Evolutionary conservation across 768 basidiomycete genomes (phyloP).

Genomic region (Amanita muscaria): DNA sequence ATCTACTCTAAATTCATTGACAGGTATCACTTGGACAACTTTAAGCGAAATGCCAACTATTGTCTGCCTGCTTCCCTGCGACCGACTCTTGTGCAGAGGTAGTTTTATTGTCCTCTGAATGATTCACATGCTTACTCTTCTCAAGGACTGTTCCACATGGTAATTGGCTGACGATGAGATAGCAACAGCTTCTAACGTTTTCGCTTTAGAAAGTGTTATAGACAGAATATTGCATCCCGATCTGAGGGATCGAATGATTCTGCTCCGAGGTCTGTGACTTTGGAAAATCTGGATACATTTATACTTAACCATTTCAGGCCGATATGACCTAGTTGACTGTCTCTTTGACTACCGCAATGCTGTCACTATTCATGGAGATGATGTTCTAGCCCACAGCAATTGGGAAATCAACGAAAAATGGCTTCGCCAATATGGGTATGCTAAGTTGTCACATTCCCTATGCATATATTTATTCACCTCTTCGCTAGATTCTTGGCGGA

Average conservation of each 20-base stretch:
- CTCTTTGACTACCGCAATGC: slow-evolving; percentile 61
- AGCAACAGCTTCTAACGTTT: slow-evolving; percentile 9
- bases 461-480: background rate
- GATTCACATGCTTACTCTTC: slow-evolving; percentile 9
- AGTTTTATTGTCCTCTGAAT: slow-evolving; percentile 11
- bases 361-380: slow-evolving; percentile 80
- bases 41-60: slow-evolving; percentile 76
- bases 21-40: slow-evolving; percentile 90
- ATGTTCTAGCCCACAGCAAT: slow-evolving; percentile 80
- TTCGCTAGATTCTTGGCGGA: slow-evolving; percentile 68
- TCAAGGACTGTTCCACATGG: slow-evolving; percentile 77
- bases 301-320: slow-evolving; percentile 35
- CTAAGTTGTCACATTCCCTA: slow-evolving; percentile 7
- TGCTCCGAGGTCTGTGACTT: slow-evolving; percentile 57
- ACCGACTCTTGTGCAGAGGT: slow-evolving; percentile 85
- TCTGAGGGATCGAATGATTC: slow-evolving; percentile 84
- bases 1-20: background rate
- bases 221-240: slow-evolving; percentile 87
- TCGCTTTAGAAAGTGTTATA: slow-evolving; percentile 69
- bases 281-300: background rate
- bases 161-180: slow-evolving; percentile 16
- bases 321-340: slow-evolving; percentile 74
- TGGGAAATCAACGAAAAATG: slow-evolving; percentile 88
- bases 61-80: slow-evolving; percentile 82
- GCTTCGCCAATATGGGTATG: slow-evolving; percentile 75